phyloP scores from a whole-genome alignment of 1,284 basidiomycete species.

The Dichomitus squalens region DNA sequence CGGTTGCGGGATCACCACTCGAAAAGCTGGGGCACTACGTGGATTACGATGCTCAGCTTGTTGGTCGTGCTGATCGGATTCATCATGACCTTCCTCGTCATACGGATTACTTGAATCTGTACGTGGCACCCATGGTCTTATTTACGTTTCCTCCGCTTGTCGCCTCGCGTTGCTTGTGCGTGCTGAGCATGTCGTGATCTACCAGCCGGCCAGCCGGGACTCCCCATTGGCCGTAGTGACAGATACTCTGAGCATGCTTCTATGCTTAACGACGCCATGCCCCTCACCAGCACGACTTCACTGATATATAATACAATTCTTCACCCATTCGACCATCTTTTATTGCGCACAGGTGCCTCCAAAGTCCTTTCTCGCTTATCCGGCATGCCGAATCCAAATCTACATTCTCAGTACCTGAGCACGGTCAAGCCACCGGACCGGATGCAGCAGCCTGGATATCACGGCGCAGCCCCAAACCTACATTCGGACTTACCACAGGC shows the following conservation, averaged over 20 bases:
- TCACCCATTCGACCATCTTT: too few species aligned
- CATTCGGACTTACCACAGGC: not conserved
- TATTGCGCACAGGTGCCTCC: too few species aligned
- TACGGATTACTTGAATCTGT: conserved; percentile 52
- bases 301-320: too few species aligned
- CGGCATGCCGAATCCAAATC: too few species aligned
- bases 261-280: too few species aligned
- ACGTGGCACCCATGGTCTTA: not conserved
- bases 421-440: not conserved
- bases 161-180: not conserved
- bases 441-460: not conserved
- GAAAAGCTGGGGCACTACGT: conserved; percentile 73
- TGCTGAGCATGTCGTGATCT: not conserved
- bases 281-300: too few species aligned
- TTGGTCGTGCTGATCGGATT: conserved; percentile 64
- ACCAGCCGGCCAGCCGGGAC: not conserved
- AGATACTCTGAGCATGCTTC: too few species aligned
- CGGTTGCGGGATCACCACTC: conserved; percentile 64
- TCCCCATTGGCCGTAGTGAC: too few species aligned
- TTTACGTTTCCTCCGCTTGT: not conserved
- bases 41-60: conserved; percentile 64
- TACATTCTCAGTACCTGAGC: too few species aligned
- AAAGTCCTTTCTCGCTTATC: too few species aligned
- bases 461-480: not conserved
- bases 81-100: conserved; percentile 71